Percentiles rank a stretch among this genome's conserved stretches.
Evolutionary conservation across 257 asterid species (phyloP).

Genomic region (Solanum sejunctum): DNA sequence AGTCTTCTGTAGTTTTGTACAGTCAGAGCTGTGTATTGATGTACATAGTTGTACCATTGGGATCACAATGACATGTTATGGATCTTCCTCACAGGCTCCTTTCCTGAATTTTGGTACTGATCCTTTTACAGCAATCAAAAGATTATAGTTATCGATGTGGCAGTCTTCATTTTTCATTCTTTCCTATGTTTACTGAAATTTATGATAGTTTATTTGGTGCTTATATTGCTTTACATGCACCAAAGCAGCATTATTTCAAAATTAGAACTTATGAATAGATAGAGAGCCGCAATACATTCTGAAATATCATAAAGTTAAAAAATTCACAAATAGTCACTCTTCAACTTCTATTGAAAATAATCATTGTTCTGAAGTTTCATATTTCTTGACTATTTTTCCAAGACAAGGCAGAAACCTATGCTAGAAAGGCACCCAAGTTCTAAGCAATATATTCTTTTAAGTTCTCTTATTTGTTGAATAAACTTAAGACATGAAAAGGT

Average conservation of each 20-base stretch:
- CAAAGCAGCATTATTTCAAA: background rate
- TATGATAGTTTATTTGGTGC: background rate
- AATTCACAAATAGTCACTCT: too few relatives aligned
- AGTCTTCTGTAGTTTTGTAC: background rate
- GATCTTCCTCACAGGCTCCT: background rate
- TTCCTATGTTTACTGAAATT: background rate
- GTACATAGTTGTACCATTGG: background rate
- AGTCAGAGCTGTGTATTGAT: background rate
- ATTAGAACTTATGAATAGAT: background rate
- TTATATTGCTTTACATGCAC: background rate
- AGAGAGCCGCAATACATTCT: background rate
- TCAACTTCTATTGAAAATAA: too few relatives aligned
- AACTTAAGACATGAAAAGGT: too few relatives aligned
- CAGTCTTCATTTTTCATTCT: background rate
- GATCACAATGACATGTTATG: background rate
- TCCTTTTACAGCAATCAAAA: background rate
- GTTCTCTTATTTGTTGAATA: too few relatives aligned
- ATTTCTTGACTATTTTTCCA: too few relatives aligned
- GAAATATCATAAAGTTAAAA: background rate
- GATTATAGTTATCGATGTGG: background rate
- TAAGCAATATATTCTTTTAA: too few relatives aligned
- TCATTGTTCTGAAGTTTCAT: too few relatives aligned
- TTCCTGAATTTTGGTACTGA: background rate
- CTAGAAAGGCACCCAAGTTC: too few relatives aligned
- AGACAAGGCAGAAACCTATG: too few relatives aligned